Percentiles rank a stretch among this genome's conserved stretches.
phyloP scores from a whole-genome alignment of 2,329 filamentous ascomycete genomes.

The Penicillium oxalicum region DNA sequence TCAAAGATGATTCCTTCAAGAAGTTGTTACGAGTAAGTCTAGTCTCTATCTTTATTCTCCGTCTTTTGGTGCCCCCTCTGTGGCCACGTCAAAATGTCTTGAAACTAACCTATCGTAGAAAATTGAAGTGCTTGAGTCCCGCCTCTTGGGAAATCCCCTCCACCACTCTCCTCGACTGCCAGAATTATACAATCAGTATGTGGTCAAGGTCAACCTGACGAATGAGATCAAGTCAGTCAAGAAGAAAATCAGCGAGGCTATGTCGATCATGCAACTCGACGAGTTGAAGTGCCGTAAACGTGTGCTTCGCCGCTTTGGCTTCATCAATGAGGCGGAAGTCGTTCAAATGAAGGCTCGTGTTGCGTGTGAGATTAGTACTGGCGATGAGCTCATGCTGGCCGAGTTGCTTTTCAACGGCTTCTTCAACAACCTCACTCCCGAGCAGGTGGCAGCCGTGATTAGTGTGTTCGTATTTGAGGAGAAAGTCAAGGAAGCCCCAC shows the following conservation, averaged over 20 bases:
- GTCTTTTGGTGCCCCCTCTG: neutral
- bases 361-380: constrained; percentile 94
- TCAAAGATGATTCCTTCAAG: constrained; percentile 88
- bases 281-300: constrained; percentile 95
- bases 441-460: constrained; percentile 77
- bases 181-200: constrained; percentile 81
- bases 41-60: neutral
- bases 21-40: constrained; percentile 63
- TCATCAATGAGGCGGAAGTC: constrained; percentile 92
- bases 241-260: constrained; percentile 76
- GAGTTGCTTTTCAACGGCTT: constrained; percentile 95
- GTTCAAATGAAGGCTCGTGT: constrained; percentile 96
- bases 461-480: constrained; percentile 98
- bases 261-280: constrained; percentile 87
- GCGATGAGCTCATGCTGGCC: constrained; percentile 86
- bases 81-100: no score
- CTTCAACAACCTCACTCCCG: constrained; percentile 90
- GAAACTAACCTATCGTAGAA: constrained; percentile 52
- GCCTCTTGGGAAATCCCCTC: constrained; percentile 79
- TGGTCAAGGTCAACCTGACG: constrained; percentile 66
- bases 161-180: constrained; percentile 83
- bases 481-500: constrained; percentile 69
- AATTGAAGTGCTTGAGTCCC: constrained; percentile 93
- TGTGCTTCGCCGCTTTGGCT: constrained; percentile 85
- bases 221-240: constrained; percentile 82